Percentiles rank a stretch among this genome's conserved stretches.
phyloP scores from a whole-genome alignment of 352 stramenopile genomes.

The Pythium grandisporangium region DNA sequence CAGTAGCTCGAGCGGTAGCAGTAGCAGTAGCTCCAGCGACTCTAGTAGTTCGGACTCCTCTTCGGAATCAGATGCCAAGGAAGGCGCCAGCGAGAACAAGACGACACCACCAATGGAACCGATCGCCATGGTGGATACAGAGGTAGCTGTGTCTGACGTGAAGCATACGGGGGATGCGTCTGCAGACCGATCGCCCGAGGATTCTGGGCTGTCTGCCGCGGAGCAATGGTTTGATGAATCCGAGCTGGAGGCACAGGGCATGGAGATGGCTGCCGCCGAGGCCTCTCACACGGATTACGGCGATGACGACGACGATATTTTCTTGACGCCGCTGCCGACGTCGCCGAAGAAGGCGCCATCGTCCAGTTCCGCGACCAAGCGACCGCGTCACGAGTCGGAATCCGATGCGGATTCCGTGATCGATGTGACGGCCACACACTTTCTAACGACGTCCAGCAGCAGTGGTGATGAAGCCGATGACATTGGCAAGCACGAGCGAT shows the following conservation, averaged over 20 bases:
- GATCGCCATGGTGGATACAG: conserved; percentile 4
- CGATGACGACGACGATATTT: conserved; percentile 11
- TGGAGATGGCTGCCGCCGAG: conserved; percentile 8
- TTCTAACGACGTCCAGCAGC: conserved; percentile 10
- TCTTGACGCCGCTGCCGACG: conserved; percentile 12
- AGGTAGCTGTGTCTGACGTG: conserved; percentile 4
- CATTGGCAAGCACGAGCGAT: background rate
- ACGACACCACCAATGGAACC: background rate
- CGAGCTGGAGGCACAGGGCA: conserved; percentile 5
- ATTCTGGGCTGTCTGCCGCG: too few relatives aligned
- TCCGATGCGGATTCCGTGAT: background rate
- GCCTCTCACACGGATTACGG: background rate
- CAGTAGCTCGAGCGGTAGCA: conserved; percentile 11
- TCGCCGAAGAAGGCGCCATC: background rate
- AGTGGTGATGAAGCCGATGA: conserved; percentile 7
- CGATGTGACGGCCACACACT: too few relatives aligned
- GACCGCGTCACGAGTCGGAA: conserved; percentile 2
- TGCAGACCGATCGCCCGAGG: too few relatives aligned
- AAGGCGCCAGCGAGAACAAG: conserved; percentile 11
- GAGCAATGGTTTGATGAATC: conserved; percentile 16
- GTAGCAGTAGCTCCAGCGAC: conserved; percentile 10
- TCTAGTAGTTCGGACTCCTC: conserved; percentile 8
- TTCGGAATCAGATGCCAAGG: conserved; percentile 13
- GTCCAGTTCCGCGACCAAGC: conserved; percentile 17
- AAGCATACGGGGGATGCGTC: too few relatives aligned